These are phyloP conservation scores for Parathielavia hyrcaniae DNA, from an alignment of 495 filamentous ascomycete species.

Conservation along the genomic window DNA sequence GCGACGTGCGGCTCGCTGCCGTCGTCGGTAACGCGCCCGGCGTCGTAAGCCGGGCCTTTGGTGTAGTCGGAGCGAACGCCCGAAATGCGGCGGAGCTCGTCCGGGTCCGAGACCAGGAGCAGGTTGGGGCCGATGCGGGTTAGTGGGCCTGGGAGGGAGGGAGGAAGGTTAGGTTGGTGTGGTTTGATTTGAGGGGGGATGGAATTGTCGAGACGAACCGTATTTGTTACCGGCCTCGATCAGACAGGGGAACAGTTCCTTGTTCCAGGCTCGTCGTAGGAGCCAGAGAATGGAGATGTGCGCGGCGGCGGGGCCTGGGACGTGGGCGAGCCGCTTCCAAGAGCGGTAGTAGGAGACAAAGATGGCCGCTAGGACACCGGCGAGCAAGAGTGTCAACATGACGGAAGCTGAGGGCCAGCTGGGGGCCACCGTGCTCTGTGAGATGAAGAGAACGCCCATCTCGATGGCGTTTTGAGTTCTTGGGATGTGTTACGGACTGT, in stretches of 20 bases:
- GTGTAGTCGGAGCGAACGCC: not conserved
- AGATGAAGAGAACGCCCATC: too few relatives aligned
- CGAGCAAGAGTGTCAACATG: too few relatives aligned
- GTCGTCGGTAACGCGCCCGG: not conserved
- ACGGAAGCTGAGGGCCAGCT: too few relatives aligned
- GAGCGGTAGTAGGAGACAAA: not conserved
- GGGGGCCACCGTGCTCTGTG: too few relatives aligned
- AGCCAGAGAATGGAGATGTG: not conserved
- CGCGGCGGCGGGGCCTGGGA: not conserved
- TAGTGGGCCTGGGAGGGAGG: not conserved
- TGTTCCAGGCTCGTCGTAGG: not conserved
- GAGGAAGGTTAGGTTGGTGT: too few relatives aligned
- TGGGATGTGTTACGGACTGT: too few relatives aligned
- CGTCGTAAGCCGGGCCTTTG: not conserved
- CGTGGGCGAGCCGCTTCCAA: not conserved
- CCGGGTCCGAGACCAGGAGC: not conserved
- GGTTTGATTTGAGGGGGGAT: too few relatives aligned
- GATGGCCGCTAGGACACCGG: not conserved
- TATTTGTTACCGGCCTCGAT: not conserved
- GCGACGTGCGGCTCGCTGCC: not conserved
- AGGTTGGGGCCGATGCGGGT: not conserved
- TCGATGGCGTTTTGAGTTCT: too few relatives aligned
- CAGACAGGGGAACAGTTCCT: not conserved
- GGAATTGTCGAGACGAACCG: not conserved
- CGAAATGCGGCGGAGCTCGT: not conserved